Evolutionary conservation across 208 protist genomes (phyloP), one percentile per base, ranked within the genome.

Genomic region (Leishmania lainsoni): DNA sequence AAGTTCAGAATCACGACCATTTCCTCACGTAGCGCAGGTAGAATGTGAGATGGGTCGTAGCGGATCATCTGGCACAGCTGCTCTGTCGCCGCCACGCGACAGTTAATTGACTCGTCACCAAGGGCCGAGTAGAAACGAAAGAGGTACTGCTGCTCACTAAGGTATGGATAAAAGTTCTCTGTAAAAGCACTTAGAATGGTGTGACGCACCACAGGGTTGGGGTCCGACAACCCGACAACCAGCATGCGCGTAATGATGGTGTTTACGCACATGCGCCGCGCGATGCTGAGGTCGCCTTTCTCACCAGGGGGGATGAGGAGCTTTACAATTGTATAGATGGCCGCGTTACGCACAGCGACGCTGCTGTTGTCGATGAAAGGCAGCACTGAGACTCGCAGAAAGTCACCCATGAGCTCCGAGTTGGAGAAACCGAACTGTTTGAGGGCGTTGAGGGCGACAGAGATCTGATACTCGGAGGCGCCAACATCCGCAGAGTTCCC

Each of bases 391-490:
- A 96, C 92, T 12, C 94, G 90, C 32, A 97, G 76, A 78, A 97
- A 97, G 79, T 97, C 90, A 48, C 94, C 91, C 92, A 97, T 96
- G 54, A 96, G 84, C 81, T 97, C 92, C 14, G 92, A 95, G 76
- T 96, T 94, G 16, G 92, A 94, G 87, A 96, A 97, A 49, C 92
- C 92, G 81, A 97, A 97, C 80, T 97, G 88, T 61, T 95, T 81
- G 39, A 97, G 79, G 45, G 94, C 94, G 83, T 95, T 95, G 29
- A 97, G 81, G 16, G 94, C 94, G 39, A 97, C 90, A 26, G 85
- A 84, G 61, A 95, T 93, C 80, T 97, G 90, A 74, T 86, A 84
- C 71, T 92, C 90, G 16, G 88, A 93, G 59, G 90, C 84, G 22
- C 90, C 91, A 0, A 79, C 84, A 26, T 88, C 83, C 1, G 70